Evolutionary conservation across 1,284 basidiomycete genomes (phyloP).

Genomic region (Trametes pubescens): DNA sequence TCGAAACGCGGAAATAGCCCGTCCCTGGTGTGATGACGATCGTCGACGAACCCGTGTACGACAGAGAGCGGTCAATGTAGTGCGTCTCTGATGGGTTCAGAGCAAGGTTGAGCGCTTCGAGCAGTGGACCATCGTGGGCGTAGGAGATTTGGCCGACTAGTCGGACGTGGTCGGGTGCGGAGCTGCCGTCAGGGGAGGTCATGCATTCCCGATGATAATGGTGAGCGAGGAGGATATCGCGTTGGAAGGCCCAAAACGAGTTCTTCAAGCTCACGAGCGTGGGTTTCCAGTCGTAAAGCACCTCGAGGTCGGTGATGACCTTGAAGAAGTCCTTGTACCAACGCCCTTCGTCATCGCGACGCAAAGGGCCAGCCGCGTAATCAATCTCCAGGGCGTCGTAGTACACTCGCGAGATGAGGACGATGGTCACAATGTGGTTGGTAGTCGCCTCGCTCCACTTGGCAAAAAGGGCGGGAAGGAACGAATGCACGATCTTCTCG

Average conservation of each 20-base stretch:
- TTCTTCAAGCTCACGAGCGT: slow-evolving; percentile 89
- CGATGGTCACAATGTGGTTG: slow-evolving; percentile 94
- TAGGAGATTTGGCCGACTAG: slow-evolving; percentile 83
- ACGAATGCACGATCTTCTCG: slow-evolving; percentile 95
- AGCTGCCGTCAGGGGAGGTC: slow-evolving; percentile 41
- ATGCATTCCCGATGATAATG: slow-evolving; percentile 77
- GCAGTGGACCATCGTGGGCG: slow-evolving; percentile 94
- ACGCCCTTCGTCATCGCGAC: slow-evolving; percentile 73
- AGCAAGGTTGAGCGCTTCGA: slow-evolving; percentile 94
- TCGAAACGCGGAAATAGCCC: slow-evolving; percentile 93
- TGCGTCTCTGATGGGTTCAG: slow-evolving; percentile 95
- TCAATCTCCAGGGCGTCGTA: slow-evolving; percentile 87
- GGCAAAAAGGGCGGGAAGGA: slow-evolving; percentile 85
- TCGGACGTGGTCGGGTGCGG: slow-evolving; percentile 61
- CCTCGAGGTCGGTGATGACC: slow-evolving; percentile 93
- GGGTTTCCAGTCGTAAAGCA: slow-evolving; percentile 86
- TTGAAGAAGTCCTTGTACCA: slow-evolving; percentile 98
- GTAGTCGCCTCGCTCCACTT: slow-evolving; percentile 86
- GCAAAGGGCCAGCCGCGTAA: slow-evolving; percentile 79
- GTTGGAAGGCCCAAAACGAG: slow-evolving; percentile 88
- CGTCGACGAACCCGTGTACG: slow-evolving; percentile 88
- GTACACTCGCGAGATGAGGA: slow-evolving; percentile 93
- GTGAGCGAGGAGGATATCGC: slow-evolving; percentile 87
- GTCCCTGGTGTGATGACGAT: slow-evolving; percentile 94
- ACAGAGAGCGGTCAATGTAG: slow-evolving; percentile 95